phyloP scores from a whole-genome alignment of 148 eudicot genomes.

The Simmondsia chinensis region DNA sequence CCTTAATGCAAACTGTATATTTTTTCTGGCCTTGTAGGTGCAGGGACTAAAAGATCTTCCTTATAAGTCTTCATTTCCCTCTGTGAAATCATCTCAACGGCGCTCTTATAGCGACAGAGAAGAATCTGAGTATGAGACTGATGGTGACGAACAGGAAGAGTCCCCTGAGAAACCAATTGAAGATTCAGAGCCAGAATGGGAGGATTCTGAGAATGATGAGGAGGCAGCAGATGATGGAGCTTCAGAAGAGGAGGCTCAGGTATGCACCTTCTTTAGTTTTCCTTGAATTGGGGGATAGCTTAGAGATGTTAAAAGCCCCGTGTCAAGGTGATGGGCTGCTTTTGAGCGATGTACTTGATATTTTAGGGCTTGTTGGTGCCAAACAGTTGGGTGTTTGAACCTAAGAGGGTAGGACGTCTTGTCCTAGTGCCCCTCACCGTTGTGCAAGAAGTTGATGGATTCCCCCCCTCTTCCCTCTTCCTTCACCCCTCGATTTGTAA shows the following conservation, averaged over 20 bases:
- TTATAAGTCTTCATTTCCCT: conserved; percentile 46
- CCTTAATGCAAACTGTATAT: too few species aligned
- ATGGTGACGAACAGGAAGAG: conserved; percentile 75
- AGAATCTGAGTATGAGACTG: conserved; percentile 97
- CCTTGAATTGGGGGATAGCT: neutral
- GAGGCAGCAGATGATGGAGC: conserved; percentile 57
- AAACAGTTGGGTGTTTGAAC: too few species aligned
- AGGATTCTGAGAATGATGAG: conserved; percentile 67
- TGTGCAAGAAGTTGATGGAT: too few species aligned
- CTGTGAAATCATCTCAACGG: conserved; percentile 58
- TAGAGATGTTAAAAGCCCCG: too few species aligned
- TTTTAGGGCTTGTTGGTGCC: too few species aligned
- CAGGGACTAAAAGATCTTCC: conserved; percentile 58
- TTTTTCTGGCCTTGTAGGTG: conserved; percentile 18
- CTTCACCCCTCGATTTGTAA: too few species aligned
- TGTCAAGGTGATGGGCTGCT: too few species aligned
- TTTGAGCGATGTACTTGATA: too few species aligned
- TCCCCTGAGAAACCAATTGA: conserved; percentile 50
- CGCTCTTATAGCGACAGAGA: conserved; percentile 89
- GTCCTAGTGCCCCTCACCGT: too few species aligned
- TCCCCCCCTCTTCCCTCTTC: too few species aligned
- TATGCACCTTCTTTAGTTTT: conserved; percentile 17
- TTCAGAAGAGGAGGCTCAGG: conserved; percentile 90
- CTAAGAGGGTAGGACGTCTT: too few species aligned
- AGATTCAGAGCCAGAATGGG: conserved; percentile 65